Conservation (phyloP, 2,329 filamentous ascomycete genomes). For the Coniochaeta ligniaria region DNA sequence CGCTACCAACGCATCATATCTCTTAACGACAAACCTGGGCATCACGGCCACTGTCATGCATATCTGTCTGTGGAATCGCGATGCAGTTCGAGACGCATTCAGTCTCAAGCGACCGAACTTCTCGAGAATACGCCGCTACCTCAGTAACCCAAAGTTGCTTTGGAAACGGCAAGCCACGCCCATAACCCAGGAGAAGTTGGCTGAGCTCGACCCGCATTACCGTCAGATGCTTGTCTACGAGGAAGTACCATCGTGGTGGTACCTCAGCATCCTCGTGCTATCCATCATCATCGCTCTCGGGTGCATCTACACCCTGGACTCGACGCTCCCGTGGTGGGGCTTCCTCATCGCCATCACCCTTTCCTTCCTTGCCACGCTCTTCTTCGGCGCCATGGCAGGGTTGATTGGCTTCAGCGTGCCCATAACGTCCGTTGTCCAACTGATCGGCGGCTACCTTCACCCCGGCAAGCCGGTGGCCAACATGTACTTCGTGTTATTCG, state of each 20-base stretch:
- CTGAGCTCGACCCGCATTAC: conserved; percentile 30
- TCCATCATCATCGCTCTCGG: conserved; percentile 28
- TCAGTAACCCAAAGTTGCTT: background rate
- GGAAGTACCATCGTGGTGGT: conserved; percentile 35
- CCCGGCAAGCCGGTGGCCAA: conserved; percentile 31
- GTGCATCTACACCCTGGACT: conserved; percentile 27
- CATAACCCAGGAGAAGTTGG: background rate
- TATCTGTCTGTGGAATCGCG: conserved; percentile 29
- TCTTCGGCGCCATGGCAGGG: conserved; percentile 30
- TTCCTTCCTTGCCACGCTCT: conserved; percentile 25
- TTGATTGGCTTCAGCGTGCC: conserved; percentile 32
- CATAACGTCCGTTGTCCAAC: conserved; percentile 27
- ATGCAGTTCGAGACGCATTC: conserved; percentile 29
- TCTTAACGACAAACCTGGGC: conserved; percentile 36
- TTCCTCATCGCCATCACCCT: conserved; percentile 30
- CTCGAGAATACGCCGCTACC: background rate
- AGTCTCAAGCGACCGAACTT: background rate
- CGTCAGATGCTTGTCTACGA: conserved; percentile 31
- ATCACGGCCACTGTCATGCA: conserved; percentile 38
- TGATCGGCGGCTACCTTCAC: conserved; percentile 40
- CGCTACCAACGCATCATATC: conserved; percentile 27
- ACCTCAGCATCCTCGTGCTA: conserved; percentile 23
- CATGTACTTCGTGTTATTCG: conserved; percentile 34
- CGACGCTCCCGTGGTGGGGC: conserved; percentile 32
- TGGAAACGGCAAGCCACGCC: background rate